phyloP scores from a whole-genome alignment of 2,329 filamentous ascomycete species.

The Malbranchea cinnamomea region DNA sequence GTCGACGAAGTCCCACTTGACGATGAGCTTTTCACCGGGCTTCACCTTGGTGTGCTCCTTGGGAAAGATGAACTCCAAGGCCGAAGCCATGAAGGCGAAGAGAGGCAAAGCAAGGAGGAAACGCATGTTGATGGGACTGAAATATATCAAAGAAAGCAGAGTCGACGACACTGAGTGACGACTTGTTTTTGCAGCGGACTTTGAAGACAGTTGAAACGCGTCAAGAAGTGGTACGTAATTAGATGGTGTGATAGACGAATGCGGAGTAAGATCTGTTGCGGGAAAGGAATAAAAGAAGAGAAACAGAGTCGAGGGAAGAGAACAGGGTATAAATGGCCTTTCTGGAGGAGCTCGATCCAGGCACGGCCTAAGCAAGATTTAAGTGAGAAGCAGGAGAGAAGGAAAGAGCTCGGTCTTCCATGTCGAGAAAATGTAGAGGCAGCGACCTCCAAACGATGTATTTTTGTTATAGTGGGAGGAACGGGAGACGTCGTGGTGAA shows the following conservation, averaged over 20 bases:
- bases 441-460: too few relatives aligned
- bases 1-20: constrained; percentile 27
- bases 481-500: too few relatives aligned
- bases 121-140: constrained; percentile 5
- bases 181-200: not conserved
- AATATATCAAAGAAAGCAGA: not conserved
- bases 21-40: constrained; percentile 20
- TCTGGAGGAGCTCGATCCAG: too few relatives aligned
- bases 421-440: too few relatives aligned
- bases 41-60: constrained; percentile 22
- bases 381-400: too few relatives aligned
- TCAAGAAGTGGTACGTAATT: constrained; percentile 1
- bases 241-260: not conserved
- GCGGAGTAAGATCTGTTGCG: constrained; percentile 4
- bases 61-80: constrained; percentile 17
- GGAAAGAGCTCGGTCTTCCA: too few relatives aligned
- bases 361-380: too few relatives aligned
- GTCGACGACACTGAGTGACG: not conserved
- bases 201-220: not conserved
- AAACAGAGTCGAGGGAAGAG: not conserved
- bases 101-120: constrained; percentile 8
- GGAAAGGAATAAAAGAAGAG: constrained; percentile 1
- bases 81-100: constrained; percentile 11
- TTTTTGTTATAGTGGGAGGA: too few relatives aligned
- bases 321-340: not conserved